These are phyloP conservation scores for Coemansia sp. DNA, from an alignment of 192 early-diverging fungal genomes.

Conservation along the genomic window DNA sequence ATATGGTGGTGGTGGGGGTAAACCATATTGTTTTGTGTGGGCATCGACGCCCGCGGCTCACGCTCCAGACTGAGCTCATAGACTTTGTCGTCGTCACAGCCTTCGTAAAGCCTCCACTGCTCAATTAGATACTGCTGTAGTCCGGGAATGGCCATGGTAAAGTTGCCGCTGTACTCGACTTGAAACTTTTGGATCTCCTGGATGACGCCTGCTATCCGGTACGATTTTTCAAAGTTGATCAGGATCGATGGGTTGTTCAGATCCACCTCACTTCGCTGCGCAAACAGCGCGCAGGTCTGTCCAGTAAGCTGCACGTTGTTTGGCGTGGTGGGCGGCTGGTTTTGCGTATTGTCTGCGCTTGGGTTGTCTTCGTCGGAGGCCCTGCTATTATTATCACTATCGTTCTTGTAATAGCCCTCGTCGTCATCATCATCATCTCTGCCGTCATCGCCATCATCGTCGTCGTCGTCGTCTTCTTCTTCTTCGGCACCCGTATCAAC, in stretches of 20 bases:
- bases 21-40: neutral
- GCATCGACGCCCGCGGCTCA: slow-evolving; percentile 34
- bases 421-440: neutral
- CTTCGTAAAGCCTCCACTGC: slow-evolving; percentile 42
- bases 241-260: slow-evolving; percentile 50
- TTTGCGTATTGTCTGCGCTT: neutral
- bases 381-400: neutral
- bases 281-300: slow-evolving; percentile 48
- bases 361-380: neutral
- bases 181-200: slow-evolving; percentile 78
- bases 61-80: slow-evolving; percentile 43
- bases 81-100: slow-evolving; percentile 51
- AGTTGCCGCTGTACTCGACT: slow-evolving; percentile 65
- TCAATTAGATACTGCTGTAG: slow-evolving; percentile 54
- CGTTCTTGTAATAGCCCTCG: neutral
- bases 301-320: slow-evolving; percentile 34
- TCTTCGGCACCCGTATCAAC: too few species aligned
- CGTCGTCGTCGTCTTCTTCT: neutral
- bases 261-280: slow-evolving; percentile 29
- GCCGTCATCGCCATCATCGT: neutral
- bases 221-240: slow-evolving; percentile 84
- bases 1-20: neutral
- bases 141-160: slow-evolving; percentile 53
- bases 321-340: too few species aligned
- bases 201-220: slow-evolving; percentile 63